Evolutionary conservation across 164 flowering plant genomes (phyloP).

Genomic region (Nymphaea colorata): DNA sequence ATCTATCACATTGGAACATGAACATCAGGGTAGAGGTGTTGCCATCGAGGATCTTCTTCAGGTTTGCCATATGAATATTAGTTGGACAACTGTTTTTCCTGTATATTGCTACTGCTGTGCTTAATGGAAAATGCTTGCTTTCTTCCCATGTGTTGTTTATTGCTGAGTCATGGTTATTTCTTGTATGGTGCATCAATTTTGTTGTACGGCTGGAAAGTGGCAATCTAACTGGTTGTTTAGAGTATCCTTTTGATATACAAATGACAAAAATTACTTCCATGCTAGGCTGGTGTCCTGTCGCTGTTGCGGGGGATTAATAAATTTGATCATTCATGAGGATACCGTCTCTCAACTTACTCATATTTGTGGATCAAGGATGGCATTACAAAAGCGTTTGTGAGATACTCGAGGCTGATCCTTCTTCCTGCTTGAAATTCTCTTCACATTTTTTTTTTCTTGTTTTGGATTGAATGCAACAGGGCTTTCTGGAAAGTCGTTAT

Average conservation of each 20-base stretch:
- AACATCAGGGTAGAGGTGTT: not conserved
- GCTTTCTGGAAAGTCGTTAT: not conserved
- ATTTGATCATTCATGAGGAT: constrained; percentile 1
- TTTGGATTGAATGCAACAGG: no score
- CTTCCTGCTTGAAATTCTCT: not conserved
- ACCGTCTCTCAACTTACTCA: not conserved
- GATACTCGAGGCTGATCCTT: not conserved
- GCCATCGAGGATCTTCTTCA: constrained; percentile 1
- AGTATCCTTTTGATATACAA: no score
- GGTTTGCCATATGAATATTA: not conserved
- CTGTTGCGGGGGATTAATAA: not conserved
- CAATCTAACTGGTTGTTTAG: no score
- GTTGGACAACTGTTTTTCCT: not conserved
- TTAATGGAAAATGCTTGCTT: no score
- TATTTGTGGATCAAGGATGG: constrained; percentile 1
- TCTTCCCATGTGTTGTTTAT: no score
- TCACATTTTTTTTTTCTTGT: not conserved
- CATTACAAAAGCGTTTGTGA: not conserved
- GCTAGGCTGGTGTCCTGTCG: not conserved
- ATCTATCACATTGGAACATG: not conserved
- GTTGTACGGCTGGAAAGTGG: no score
- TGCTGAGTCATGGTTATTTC: no score
- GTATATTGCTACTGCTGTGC: no score
- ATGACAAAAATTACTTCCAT: no score
- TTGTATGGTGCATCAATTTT: no score